phyloP scores from a whole-genome alignment of 2,329 filamentous ascomycete species.

The Mollisia scopiformis region DNA sequence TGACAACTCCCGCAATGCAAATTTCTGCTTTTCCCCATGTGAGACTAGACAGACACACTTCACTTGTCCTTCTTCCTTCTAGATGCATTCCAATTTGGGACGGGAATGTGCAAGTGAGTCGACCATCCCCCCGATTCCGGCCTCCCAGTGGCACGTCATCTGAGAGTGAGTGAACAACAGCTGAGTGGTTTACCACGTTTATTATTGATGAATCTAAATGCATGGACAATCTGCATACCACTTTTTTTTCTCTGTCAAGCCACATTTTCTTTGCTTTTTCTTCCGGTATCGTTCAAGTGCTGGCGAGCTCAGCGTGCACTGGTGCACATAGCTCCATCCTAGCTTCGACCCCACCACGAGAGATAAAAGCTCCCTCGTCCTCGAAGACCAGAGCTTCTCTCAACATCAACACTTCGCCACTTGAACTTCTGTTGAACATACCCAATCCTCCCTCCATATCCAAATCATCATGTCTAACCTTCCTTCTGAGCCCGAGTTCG shows the following conservation, averaged over 20 bases:
- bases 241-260: neutral
- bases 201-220: neutral
- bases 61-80: neutral
- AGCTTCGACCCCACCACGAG: conserved; percentile 1
- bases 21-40: neutral
- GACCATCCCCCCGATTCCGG: neutral
- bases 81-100: neutral
- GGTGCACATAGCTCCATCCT: neutral
- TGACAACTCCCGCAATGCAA: too few relatives aligned
- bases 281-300: conserved; percentile 1
- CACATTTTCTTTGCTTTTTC: conserved; percentile 1
- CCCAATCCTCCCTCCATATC: too few relatives aligned
- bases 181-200: neutral
- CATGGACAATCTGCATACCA: neutral
- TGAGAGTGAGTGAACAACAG: neutral
- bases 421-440: too few relatives aligned
- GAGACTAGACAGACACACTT: neutral
- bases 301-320: neutral
- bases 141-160: neutral
- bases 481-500: conserved; percentile 90
- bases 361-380: conserved; percentile 7
- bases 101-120: neutral
- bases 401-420: neutral
- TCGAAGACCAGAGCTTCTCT: neutral
- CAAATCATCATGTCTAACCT: conserved; percentile 74